Base-by-base conservation (phyloP, 345 rosid genomes). In the Brassica napus region DNA sequence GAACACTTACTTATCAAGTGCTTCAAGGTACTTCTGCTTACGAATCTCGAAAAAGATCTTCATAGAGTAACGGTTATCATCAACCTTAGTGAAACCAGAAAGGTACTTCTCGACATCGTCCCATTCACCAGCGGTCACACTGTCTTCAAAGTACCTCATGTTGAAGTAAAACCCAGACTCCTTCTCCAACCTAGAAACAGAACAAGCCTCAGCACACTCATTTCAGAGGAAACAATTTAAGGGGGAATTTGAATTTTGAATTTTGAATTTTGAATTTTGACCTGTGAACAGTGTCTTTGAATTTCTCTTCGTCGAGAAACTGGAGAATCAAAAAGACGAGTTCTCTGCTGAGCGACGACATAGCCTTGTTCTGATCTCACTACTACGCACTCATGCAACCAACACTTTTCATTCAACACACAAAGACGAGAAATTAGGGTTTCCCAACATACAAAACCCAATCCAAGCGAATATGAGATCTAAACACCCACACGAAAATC, bases 41-140 rank as follows among this genome's bases (percentile, higher is more conserved):
- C 84, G 77, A 58, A 85, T 85, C 85, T 82, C 85, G 67, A 85
- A 85, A 39, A 85, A 85, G 35, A 85, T 85, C 16, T 82, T 85
- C 87, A 82, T 82, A 0, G 87, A 85, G 74, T 85, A 82, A 68
- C 85, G 42, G 72, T 85, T 85, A 72, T 85, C 87, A 77, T 85
- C 87, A 8, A 80, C 81, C 66, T 82, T 85, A 54, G 87, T 85
- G 75, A 80, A 85, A 5, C 87, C 85, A 68, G 85, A 74, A 10
- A 85, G 78, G 52, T 85, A 85, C 83, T 85, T 85, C 84, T 85
- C 87, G 0, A 85, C 84, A 72, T 85, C 86, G 4, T 85, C 86
- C 87, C 87, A 85, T 69, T 85, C 87, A 16, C 87, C 87, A 78
- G 83, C 84, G 64, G 83, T 81, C 31, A 85, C 81, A 74, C 80